Percentiles rank a stretch among this genome's conserved stretches.
These are phyloP conservation scores for Mrakia gelida DNA, from an alignment of 768 basidiomycete species.

Conservation along the genomic window DNA sequence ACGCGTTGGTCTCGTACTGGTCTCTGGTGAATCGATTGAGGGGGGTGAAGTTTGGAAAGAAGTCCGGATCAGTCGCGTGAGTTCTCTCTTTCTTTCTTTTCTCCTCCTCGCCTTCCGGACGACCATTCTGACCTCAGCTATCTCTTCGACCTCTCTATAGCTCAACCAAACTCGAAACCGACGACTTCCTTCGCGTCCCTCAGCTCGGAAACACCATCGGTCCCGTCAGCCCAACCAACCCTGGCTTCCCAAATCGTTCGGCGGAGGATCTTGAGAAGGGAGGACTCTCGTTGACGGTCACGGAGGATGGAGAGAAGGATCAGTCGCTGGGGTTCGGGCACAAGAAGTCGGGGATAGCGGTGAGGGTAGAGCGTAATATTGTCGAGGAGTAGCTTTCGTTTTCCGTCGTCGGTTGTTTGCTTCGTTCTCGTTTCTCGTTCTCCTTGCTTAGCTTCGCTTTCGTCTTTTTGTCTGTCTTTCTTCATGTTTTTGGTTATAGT, in stretches of 20 bases:
- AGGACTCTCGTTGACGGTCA: background rate
- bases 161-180: too few species aligned
- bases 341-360: slow-evolving; percentile 4
- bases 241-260: background rate
- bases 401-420: background rate
- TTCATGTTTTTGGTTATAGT: too few species aligned
- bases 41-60: background rate
- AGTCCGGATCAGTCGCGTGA: background rate
- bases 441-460: too few species aligned
- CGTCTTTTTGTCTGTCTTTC: too few species aligned
- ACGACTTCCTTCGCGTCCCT: background rate
- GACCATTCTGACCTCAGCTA: background rate
- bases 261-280: slow-evolving; percentile 4
- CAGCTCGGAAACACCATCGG: slow-evolving; percentile 13
- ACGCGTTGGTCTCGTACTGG: background rate
- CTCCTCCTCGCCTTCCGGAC: too few species aligned
- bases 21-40: too few species aligned
- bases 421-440: too few species aligned
- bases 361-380: background rate
- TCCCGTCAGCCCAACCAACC: background rate
- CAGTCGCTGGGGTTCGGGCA: background rate
- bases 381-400: background rate
- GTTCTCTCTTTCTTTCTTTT: too few species aligned
- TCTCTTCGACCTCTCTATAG: background rate
- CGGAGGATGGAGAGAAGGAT: background rate